phyloP scores from a whole-genome alignment of 164 flowering plant genomes.

The Saururus chinensis region DNA sequence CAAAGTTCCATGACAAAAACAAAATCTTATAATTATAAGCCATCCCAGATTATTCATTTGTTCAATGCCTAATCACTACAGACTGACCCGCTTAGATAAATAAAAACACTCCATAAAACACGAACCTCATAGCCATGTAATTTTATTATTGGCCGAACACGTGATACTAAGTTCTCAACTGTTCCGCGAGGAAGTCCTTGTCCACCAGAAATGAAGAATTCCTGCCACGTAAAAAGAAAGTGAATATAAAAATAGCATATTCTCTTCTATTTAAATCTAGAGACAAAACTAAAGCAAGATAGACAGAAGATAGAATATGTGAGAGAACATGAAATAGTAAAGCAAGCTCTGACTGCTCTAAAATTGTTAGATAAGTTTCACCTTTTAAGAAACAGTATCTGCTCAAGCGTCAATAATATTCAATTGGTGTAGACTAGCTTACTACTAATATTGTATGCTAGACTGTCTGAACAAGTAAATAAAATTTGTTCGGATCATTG shows the following conservation, averaged over 20 bases:
- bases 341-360: no score
- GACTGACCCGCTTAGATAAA: background rate
- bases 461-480: no score
- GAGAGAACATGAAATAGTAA: no score
- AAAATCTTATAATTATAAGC: no score
- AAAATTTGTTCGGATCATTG: no score
- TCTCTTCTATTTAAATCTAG: background rate
- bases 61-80: background rate
- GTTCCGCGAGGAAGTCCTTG: constrained; percentile 98
- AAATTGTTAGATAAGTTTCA: no score
- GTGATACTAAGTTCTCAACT: constrained; percentile 87
- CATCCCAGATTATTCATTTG: background rate
- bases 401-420: no score
- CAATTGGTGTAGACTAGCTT: no score
- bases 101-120: background rate
- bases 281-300: background rate
- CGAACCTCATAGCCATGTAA: constrained; percentile 78
- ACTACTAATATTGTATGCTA: no score
- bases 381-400: no score
- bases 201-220: constrained; percentile 96
- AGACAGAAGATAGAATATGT: background rate
- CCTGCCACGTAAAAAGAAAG: constrained; percentile 30
- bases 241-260: no score
- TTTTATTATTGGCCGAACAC: constrained; percentile 61
- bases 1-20: no score